phyloP scores from a whole-genome alignment of 2,329 filamentous ascomycete genomes.

The Arthroderma sp. region DNA sequence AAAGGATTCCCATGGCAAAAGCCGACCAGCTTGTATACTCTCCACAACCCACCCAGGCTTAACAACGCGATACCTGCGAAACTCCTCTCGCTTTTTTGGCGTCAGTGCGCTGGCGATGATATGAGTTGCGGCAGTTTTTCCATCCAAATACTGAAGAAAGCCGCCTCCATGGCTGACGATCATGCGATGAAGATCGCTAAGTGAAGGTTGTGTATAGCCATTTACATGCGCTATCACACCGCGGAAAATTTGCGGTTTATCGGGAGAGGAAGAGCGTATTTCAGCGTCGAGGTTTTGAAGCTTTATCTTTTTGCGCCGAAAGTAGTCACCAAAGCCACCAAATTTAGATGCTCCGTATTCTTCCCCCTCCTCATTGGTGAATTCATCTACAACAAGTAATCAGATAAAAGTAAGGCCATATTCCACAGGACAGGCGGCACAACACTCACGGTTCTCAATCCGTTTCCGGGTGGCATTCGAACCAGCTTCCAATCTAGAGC shows the following conservation, averaged over 20 bases:
- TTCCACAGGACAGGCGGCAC: neutral
- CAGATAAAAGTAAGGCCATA: neutral
- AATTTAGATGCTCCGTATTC: slow-evolving; percentile 83
- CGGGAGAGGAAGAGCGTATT: slow-evolving; percentile 52
- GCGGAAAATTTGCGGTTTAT: slow-evolving; percentile 76
- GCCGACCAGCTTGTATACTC: slow-evolving; percentile 64
- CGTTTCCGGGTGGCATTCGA: slow-evolving; percentile 48
- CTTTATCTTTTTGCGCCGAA: slow-evolving; percentile 91
- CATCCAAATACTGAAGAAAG: slow-evolving; percentile 87
- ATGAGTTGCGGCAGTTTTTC: slow-evolving; percentile 88
- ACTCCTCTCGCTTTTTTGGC: slow-evolving; percentile 85
- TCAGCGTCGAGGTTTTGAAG: slow-evolving; percentile 86
- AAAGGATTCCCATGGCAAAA: slow-evolving; percentile 78
- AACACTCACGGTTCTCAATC: slow-evolving; percentile 43
- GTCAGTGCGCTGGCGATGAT: slow-evolving; percentile 85
- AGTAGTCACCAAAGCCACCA: slow-evolving; percentile 82
- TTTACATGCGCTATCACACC: slow-evolving; percentile 85
- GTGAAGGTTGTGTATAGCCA: slow-evolving; percentile 86
- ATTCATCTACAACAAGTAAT: slow-evolving; percentile 41
- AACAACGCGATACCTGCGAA: slow-evolving; percentile 75
- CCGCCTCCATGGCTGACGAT: slow-evolving; percentile 89
- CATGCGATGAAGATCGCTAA: slow-evolving; percentile 75
- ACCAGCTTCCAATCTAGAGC: slow-evolving; percentile 48
- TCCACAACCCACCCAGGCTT: slow-evolving; percentile 92
- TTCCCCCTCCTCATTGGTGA: slow-evolving; percentile 70